Evolutionary conservation across 2,329 filamentous ascomycete species (phyloP).

Genomic region (Endothia cerciana): DNA sequence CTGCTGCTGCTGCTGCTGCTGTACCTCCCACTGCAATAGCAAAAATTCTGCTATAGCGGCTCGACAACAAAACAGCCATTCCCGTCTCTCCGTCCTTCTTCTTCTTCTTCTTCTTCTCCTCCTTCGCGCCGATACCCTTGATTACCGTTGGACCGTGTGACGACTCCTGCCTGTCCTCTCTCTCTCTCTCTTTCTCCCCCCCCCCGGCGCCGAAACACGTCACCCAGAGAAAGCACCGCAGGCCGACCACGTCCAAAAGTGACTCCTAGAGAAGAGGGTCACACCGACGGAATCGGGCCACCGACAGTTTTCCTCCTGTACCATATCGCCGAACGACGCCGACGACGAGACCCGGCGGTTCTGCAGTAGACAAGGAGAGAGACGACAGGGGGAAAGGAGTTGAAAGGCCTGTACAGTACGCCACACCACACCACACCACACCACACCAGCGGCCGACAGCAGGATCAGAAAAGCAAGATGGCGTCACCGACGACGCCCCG

Average conservation of each 20-base stretch:
- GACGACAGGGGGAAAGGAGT: background rate
- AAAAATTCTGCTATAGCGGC: slow-evolving; percentile 21
- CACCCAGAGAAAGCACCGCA: background rate
- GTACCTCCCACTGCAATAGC: slow-evolving; percentile 8
- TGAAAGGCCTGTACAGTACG: background rate
- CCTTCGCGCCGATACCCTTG: background rate
- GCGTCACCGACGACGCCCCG: slow-evolving; percentile 58
- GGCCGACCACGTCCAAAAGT: background rate
- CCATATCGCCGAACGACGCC: background rate
- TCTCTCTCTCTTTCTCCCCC: slow-evolving; percentile 6
- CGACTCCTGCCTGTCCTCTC: background rate
- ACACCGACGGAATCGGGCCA: background rate
- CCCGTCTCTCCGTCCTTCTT: background rate
- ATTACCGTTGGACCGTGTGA: background rate
- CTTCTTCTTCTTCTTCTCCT: too few species aligned
- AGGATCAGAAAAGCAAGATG: slow-evolving; percentile 42
- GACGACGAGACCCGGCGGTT: background rate
- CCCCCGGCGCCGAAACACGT: slow-evolving; percentile 12
- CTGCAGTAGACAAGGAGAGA: background rate
- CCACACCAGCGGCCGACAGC: too few species aligned
- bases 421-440: slow-evolving; percentile 13
- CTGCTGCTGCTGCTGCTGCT: background rate
- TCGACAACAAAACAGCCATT: background rate
- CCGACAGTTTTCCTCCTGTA: background rate
- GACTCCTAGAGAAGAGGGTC: background rate